Evolutionary conservation across 352 stramenopile genomes (phyloP).

Genomic region (Pythium apleroticum): DNA sequence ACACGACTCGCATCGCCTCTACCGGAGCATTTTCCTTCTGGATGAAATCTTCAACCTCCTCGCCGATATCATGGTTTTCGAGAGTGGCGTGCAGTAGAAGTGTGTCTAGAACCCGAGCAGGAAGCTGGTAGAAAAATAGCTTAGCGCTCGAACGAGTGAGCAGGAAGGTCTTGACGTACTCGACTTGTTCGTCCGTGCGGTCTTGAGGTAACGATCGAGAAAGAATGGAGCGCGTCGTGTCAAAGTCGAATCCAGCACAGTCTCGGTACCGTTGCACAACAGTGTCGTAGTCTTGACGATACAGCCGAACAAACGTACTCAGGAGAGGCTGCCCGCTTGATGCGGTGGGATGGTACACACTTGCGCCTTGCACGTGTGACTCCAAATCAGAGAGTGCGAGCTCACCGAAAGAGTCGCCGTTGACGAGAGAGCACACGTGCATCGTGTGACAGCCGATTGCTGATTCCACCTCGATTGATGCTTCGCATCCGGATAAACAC

Average conservation of each 20-base stretch:
- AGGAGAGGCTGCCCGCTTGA: conserved; percentile 2
- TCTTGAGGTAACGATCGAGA: conserved; percentile 36
- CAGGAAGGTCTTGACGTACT: conserved; percentile 36
- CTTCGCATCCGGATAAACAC: conserved; percentile 24
- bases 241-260: conserved; percentile 29
- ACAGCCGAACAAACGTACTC: conserved; percentile 31
- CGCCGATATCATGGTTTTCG: conserved; percentile 29
- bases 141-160: conserved; percentile 28
- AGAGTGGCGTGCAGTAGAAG: conserved; percentile 36
- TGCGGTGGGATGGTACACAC: conserved; percentile 33
- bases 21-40: conserved; percentile 38
- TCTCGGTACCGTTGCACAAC: conserved; percentile 28
- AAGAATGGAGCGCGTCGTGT: conserved; percentile 28
- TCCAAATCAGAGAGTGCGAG: conserved; percentile 13
- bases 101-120: conserved; percentile 28
- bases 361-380: conserved; percentile 27
- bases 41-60: conserved; percentile 35
- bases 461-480: background rate
- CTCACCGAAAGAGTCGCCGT: conserved; percentile 43
- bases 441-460: conserved; percentile 10
- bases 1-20: conserved; percentile 34
- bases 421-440: conserved; percentile 40
- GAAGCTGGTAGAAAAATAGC: conserved; percentile 45
- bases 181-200: conserved; percentile 44
- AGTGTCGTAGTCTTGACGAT: conserved; percentile 31